Evolutionary conservation across 2,329 filamentous ascomycete species (phyloP), one percentile per base, ranked within the genome.

Genomic region (Pseudogymnoascus sp.): DNA sequence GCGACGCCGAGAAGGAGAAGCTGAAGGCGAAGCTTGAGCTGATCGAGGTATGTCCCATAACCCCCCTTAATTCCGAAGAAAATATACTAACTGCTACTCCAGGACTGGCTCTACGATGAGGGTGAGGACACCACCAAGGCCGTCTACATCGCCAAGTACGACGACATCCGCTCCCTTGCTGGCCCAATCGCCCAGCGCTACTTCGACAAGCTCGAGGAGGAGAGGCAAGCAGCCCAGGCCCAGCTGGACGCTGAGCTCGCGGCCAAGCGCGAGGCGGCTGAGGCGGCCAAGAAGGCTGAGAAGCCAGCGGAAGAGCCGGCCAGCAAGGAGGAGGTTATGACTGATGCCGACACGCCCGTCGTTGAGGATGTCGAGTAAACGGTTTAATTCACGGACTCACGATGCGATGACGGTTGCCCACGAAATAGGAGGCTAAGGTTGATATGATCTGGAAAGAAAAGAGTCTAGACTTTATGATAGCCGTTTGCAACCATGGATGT

Each of bases 61-160:
- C 21, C n/a, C 60, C 35, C 8, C 25, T 13, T 60, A n/a, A 18
- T 1, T 35, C 6, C 15, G 1, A 7, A 33, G n/a, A 31, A 31
- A 62, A 15, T 31, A 61, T 66, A 67, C 65, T 73, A 66, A 68
- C 52, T 9, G 29, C 15, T n/a, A 15, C 25, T 62, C 42, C 67
- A 97, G 93, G 92, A 99, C 74, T 99, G 94, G 94, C 83, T 99
- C 65, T 97, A 97, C 76, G 93, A 97, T 61, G 94, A 97, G 62
- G 94, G 94, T 64, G 92, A 97, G 66, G 94, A 99, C 75, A 86
- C 92, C 68, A 89, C 89, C 72, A 97, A 97, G 83, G 92, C 89
- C 61, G 84, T 94, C 72, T 99, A 99, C 78, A 80, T 95, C 65
- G 84, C 90, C 78, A 99, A 97, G 85, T 87, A 94, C 76, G 94